phyloP scores from a whole-genome alignment of 2,329 filamentous ascomycete species.

The Xylariaceae sp. region DNA sequence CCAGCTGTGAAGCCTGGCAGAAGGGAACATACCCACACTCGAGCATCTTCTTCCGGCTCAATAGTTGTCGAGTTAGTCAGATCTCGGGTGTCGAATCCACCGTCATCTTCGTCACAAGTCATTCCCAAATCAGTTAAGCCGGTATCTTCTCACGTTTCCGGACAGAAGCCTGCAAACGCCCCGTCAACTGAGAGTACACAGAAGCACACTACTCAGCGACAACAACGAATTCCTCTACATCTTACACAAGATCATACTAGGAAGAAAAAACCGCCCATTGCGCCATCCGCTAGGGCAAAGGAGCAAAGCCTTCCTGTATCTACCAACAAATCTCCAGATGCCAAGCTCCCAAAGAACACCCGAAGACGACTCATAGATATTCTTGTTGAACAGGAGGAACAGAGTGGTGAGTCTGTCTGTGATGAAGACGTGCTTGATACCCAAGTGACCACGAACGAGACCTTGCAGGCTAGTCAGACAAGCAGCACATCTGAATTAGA shows the following conservation, averaged over 20 bases:
- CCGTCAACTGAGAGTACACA: conserved; percentile 3
- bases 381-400: conserved; percentile 26
- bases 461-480: conserved; percentile 17
- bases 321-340: conserved; percentile 5
- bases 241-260: conserved; percentile 19
- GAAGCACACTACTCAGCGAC: conserved; percentile 11
- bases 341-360: conserved; percentile 20
- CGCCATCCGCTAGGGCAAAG: conserved; percentile 4
- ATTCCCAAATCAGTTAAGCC: conserved; percentile 1
- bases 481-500: conserved; percentile 22
- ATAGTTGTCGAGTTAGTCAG: conserved; percentile 22
- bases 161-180: conserved; percentile 2
- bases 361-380: conserved; percentile 30
- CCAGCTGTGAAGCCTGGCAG: conserved; percentile 6
- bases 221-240: conserved; percentile 30
- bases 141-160: neutral
- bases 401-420: conserved; percentile 17
- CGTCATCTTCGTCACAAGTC: conserved; percentile 25
- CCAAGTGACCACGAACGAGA: conserved; percentile 19
- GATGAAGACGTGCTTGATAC: conserved; percentile 17
- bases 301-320: conserved; percentile 12
- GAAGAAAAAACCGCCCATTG: conserved; percentile 14
- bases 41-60: conserved; percentile 17
- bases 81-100: conserved; percentile 29
- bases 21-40: conserved; percentile 16